Conservation (phyloP, 768 basidiomycete genomes). For the Neoboletus subvelutipes region DNA sequence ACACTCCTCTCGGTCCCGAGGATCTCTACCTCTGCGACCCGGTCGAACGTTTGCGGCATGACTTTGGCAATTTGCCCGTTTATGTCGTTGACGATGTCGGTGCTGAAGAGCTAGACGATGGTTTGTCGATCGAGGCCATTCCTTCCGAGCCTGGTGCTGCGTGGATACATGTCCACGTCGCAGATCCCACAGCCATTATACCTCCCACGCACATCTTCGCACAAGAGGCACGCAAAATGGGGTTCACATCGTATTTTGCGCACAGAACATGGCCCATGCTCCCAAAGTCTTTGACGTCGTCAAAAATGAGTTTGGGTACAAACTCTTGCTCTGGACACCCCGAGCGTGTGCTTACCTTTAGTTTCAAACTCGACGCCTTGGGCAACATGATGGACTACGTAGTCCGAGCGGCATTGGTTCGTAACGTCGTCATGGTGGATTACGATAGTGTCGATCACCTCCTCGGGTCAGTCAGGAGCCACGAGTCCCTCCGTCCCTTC, state of each 20-base stretch:
- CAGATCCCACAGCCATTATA: conserved; percentile 84
- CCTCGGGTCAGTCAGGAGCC: conserved; percentile 32
- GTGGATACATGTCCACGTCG: conserved; percentile 92
- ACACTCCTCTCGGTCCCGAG: conserved; percentile 50
- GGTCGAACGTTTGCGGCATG: conserved; percentile 72
- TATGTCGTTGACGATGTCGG: conserved; percentile 82
- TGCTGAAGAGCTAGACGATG: conserved; percentile 93
- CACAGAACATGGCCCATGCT: conserved; percentile 72
- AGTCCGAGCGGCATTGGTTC: conserved; percentile 71
- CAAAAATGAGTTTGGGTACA: conserved; percentile 49
- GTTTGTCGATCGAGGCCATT: conserved; percentile 77
- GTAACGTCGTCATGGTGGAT: conserved; percentile 59
- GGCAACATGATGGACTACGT: conserved; percentile 71
- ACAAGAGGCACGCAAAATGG: conserved; percentile 50
- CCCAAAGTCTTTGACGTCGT: conserved; percentile 55
- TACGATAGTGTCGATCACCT: conserved; percentile 68
- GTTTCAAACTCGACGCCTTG: conserved; percentile 56
- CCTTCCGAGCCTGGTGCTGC: conserved; percentile 52
- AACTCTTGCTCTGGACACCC: conserved; percentile 29
- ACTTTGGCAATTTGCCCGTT: conserved; percentile 78
- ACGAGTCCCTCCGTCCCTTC: conserved; percentile 24
- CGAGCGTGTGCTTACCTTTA: conserved; percentile 77
- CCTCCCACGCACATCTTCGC: conserved; percentile 68
- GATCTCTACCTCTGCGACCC: conserved; percentile 66
- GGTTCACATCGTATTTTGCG: conserved; percentile 60